Conservation (phyloP, 2,329 filamentous ascomycete species). For the Graphiopsis chlorocephala region DNA sequence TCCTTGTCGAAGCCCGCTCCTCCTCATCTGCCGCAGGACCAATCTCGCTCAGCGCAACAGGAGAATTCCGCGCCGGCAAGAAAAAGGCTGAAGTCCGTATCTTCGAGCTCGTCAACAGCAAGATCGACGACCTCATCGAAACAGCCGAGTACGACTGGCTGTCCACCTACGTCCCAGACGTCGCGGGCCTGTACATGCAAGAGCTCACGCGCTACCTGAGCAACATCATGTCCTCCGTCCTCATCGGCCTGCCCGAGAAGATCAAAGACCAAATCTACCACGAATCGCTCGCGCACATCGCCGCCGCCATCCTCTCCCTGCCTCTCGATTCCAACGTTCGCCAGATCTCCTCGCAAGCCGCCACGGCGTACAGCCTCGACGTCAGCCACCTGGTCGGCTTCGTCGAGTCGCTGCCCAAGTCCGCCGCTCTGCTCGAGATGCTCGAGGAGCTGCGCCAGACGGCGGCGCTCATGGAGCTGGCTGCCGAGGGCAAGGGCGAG, state of each 20-base stretch:
- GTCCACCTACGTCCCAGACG: conserved; percentile 59
- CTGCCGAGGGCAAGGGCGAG: conserved; percentile 71
- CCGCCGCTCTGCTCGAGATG: conserved; percentile 83
- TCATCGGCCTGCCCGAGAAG: conserved; percentile 87
- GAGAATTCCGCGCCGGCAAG: conserved; percentile 83
- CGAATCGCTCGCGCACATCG: conserved; percentile 87
- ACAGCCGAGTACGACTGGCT: conserved; percentile 97
- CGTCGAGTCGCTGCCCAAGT: conserved; percentile 74
- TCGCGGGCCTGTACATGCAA: conserved; percentile 92
- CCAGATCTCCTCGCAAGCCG: conserved; percentile 82
- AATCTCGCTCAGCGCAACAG: conserved; percentile 76
- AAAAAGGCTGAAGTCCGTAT: conserved; percentile 97
- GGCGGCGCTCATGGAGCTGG: conserved; percentile 73
- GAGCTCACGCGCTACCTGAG: conserved; percentile 88
- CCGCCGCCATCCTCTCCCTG: conserved; percentile 56
- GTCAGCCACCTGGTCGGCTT: conserved; percentile 81
- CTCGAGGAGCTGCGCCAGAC: conserved; percentile 93
- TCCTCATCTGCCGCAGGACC: conserved; percentile 77
- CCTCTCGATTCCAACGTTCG: conserved; percentile 76
- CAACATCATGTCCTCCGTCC: conserved; percentile 94
- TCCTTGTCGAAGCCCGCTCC: conserved; percentile 80
- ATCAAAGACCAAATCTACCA: conserved; percentile 99
- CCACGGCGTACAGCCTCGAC: conserved; percentile 76
- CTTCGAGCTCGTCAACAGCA: conserved; percentile 96
- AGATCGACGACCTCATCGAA: conserved; percentile 95